Conservation (phyloP, 208 protist genomes). For the Angomonas deanei region DNA sequence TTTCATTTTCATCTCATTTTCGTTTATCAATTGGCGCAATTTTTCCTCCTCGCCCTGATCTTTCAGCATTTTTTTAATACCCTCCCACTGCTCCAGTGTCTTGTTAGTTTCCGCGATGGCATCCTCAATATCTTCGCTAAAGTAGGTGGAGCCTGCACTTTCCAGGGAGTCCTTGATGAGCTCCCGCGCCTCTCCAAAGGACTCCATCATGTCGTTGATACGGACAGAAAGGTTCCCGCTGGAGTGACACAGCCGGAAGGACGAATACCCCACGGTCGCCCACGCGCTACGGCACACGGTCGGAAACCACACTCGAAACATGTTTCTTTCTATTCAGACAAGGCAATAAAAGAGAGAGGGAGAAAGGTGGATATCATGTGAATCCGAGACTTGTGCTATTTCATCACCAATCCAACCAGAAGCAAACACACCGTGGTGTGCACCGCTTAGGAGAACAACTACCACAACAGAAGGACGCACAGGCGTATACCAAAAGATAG, state of each 20-base stretch:
- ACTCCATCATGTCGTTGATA: slow-evolving; percentile 54
- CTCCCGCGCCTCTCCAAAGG: slow-evolving; percentile 56
- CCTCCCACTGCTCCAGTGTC: slow-evolving; percentile 43
- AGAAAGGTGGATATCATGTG: too few species aligned
- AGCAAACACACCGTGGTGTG: too few species aligned
- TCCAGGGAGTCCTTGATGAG: slow-evolving; percentile 63
- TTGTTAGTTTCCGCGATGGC: slow-evolving; percentile 41
- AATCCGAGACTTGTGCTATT: too few species aligned
- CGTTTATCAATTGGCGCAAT: slow-evolving; percentile 31
- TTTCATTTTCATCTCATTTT: slow-evolving; percentile 64
- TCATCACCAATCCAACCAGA: too few species aligned
- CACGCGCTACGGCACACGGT: background rate
- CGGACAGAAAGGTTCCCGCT: background rate
- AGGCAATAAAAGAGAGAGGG: slow-evolving; percentile 12
- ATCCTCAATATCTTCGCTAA: slow-evolving; percentile 64
- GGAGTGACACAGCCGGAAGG: background rate
- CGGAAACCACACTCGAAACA: background rate
- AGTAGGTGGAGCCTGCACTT: slow-evolving; percentile 63
- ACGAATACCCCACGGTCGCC: background rate
- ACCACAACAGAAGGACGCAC: too few species aligned
- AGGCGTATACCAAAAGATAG: too few species aligned
- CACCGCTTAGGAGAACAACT: too few species aligned
- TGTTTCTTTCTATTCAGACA: background rate
- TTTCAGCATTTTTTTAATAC: slow-evolving; percentile 25
- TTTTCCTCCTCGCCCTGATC: slow-evolving; percentile 15